Evolutionary conservation across 225 moss, liverwort and hornwort genomes (phyloP), one percentile per base, ranked within the genome.

Genomic region (Lunularia cruciata): DNA sequence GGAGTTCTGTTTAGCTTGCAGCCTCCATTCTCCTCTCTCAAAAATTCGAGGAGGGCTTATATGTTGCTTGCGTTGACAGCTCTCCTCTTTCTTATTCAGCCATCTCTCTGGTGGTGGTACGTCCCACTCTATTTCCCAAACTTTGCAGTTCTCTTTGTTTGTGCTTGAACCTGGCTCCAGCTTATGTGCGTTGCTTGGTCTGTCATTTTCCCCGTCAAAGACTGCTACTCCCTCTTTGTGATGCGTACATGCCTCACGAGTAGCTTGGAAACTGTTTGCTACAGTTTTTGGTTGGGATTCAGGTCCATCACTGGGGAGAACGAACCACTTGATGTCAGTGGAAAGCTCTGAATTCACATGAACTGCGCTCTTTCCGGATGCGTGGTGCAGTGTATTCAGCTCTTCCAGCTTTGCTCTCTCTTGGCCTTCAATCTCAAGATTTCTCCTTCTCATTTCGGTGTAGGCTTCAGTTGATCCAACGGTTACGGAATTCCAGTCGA

Each of bases 91-190:
- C 36, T 20, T 56, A 13, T 56, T 37, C 33, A 40, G 26, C 28
- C 33, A 34, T 23, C 25, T 19, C 19, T 63, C 48, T 9, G 58
- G 48, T 9, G 58, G 48, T 18, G 18, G 42, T 28, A 33, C 45
- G 32, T 77, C 72, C 77, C 77, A 77, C 13, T 77, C 61, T 33
- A 72, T 77, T 19, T 77, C 45, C 72, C 67, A 77, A 52, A 52
- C 57, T 31, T 6, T 16, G 22, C 23, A 14, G 18, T 15, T 59
- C 5, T 65, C 48, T 1, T 30, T 32, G 8, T 11, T 57, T n/a
- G 27, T 30, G 27, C 32, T 67, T n/a, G 22, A 20, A 15, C 30
- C 47, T 13, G 68, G 26, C 45, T 45, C 42, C 18, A 12, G n/a
- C 16, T 15, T 65, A 18, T 32, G 30, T 65, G 8, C 47, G 34